Base-by-base conservation (phyloP, 257 asterid species). In the Gentiana straminea region DNA sequence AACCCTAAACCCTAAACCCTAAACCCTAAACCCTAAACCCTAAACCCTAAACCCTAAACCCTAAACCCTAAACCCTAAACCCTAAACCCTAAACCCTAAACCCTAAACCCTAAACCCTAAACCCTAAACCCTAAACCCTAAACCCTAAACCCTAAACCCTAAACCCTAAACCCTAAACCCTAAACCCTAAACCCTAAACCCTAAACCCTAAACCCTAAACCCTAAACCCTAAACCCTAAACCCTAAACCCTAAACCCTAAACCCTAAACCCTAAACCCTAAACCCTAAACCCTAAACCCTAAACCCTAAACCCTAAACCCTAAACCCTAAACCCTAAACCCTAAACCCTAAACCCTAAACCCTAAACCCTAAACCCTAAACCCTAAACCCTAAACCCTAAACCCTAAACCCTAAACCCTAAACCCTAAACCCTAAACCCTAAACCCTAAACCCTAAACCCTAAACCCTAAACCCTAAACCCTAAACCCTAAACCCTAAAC, bases 1-100 rank as follows among this genome's bases (percentile, higher is more conserved):
- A 63, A 69, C 60, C 69, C 73, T 47, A 50, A 62, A 69, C 62
- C 70, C 75, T 49, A 52, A 63, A 64, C 66, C 70, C 66, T 48
- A 58, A 57, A 62, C 66, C 65, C 65, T 53, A 58, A 63, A 52
- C 66, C 70, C 70, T 48, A 63, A 52, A 58, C 65, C 65, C 66
- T 47, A 64, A 58, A 46, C 70, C 70, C 63, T 37, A 64, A 58
- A 47, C 70, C 65, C 66, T 56, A 52, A 69, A 63, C 58, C 74
- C 70, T 39, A 58, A 63, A 62, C 58, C 74, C 70, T 34, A 47
- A 69, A 63, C 66, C 74, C 70, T 58, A 58, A 69, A 58, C 65
- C 70, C 66, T 46, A 57, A 69, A 61, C 62, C 70, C 65, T 43
- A 63, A 69, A 44, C 66, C 74, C 65, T 52, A 63, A 62, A 50